Conservation (phyloP, 176 grass and related monocot species). For the Bonia amplexicaulis region DNA sequence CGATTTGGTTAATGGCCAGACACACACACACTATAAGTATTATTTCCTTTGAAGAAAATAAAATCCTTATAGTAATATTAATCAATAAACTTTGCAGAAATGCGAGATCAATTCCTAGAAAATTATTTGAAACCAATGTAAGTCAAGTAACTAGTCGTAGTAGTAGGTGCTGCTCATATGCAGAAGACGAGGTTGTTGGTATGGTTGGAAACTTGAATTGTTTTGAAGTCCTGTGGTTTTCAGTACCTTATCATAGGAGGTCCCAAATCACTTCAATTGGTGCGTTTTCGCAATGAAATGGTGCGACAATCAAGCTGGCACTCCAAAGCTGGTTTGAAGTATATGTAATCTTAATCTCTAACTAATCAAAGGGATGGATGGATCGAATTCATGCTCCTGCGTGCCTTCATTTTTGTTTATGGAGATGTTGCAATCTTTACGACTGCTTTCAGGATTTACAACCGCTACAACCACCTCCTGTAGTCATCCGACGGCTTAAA, state of each 20-base stretch:
- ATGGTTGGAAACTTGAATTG: background rate
- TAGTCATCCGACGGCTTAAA: no score
- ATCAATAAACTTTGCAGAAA: background rate
- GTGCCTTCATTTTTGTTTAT: background rate
- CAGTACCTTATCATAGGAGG: background rate
- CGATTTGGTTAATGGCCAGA: conserved; percentile 10
- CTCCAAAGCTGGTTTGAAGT: background rate
- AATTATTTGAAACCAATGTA: background rate
- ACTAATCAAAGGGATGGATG: background rate
- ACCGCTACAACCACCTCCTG: no score
- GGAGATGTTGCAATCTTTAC: no score
- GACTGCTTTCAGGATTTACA: no score
- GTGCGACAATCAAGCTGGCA: background rate
- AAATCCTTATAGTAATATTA: background rate
- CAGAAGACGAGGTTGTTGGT: background rate
- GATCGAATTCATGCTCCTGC: background rate
- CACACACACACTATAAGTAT: background rate
- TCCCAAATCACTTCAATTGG: background rate
- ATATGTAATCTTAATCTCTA: background rate
- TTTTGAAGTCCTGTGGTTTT: background rate
- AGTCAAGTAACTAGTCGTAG: conserved; percentile 6
- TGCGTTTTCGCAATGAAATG: background rate
- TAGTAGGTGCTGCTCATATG: conserved; percentile 12
- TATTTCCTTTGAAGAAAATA: background rate
- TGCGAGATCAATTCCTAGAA: background rate